These are phyloP conservation scores for Fusarium buharicum DNA, from an alignment of 2,329 filamentous ascomycete genomes.

Conservation along the genomic window DNA sequence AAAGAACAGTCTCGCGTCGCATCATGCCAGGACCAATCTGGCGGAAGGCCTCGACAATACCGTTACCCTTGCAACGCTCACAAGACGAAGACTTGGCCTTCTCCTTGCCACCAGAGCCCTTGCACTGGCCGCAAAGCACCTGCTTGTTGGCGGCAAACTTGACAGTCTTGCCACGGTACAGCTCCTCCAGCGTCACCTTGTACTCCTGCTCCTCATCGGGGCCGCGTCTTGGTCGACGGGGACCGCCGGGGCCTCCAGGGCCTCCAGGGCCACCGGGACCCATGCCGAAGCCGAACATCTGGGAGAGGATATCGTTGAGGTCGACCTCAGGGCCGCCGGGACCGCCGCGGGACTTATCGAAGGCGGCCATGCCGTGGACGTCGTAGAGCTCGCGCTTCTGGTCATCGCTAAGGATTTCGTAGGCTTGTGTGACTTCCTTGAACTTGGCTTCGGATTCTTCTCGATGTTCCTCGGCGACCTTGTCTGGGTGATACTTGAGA, in stretches of 20 bases:
- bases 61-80: conserved; percentile 83
- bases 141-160: conserved; percentile 97
- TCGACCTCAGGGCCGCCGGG: conserved; percentile 78
- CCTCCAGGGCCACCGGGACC: conserved; percentile 60
- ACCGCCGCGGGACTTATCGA: conserved; percentile 79
- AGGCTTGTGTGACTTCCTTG: conserved; percentile 92
- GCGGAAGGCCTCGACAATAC: conserved; percentile 79
- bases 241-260: conserved; percentile 62
- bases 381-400: conserved; percentile 94
- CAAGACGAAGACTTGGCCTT: conserved; percentile 87
- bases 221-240: conserved; percentile 74
- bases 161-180: conserved; percentile 98
- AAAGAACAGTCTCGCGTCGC: conserved; percentile 80
- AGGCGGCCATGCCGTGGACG: conserved; percentile 93
- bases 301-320: conserved; percentile 89
- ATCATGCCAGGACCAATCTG: conserved; percentile 89
- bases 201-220: conserved; percentile 90
- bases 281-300: conserved; percentile 88
- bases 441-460: conserved; percentile 89
- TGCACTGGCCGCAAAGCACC: conserved; percentile 86
- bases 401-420: conserved; percentile 97
- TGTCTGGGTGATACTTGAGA: conserved; percentile 91
- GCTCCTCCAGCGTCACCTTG: conserved; percentile 88
- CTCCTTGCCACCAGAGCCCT: conserved; percentile 89
- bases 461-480: conserved; percentile 87